Base-by-base conservation (phyloP, 768 basidiomycete species). In the Calocera cornea region DNA sequence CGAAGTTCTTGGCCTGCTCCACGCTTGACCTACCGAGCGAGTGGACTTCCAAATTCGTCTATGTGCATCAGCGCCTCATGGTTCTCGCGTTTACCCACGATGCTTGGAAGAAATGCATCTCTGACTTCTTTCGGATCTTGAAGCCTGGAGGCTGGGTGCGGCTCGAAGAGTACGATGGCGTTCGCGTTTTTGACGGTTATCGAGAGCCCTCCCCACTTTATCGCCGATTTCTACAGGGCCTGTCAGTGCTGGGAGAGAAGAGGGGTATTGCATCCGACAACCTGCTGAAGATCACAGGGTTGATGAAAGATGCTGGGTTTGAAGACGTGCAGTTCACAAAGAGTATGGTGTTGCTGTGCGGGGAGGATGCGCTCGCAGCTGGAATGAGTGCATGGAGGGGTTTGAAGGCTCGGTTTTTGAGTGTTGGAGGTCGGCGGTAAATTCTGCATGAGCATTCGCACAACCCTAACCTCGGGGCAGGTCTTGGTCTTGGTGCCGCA, bases 11-110 rank as follows among this genome's bases (percentile, higher is more conserved):
- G 22, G 44, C 67, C 27, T 64, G 70, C 22, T 74, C 75, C 44
- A 68, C 71, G n/a, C 74, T 72, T 2, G 31, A 67, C 24, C 49
- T 70, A 11, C 69, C 69, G 19, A 22, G 2, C 16, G 34, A 65
- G 16, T 70, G 68, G 64, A 29, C 31, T 31, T 38, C 41, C 49
- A 34, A 27, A 17, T 70, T 65, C 67, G 49, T 36, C 17, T 63
- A 68, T 19, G 69, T 68, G 19, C n/a, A 70, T 65, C 69, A 70
- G 65, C 67, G 69, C 7, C 67, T 68, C 36, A 41, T 70, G 41
- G 50, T 65, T 17, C 47, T 19, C 1, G 69, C 64, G 2, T 44
- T 70, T n/a, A 27, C 27, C 17, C 16, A 2, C 11, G 34, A 31
- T 1, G 67, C 68, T 3, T 70, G 69, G 69, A 40, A 65, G 27